Evolutionary conservation across 2,329 filamentous ascomycete species (phyloP).

Genomic region (Pseudogymnoascus sp.): DNA sequence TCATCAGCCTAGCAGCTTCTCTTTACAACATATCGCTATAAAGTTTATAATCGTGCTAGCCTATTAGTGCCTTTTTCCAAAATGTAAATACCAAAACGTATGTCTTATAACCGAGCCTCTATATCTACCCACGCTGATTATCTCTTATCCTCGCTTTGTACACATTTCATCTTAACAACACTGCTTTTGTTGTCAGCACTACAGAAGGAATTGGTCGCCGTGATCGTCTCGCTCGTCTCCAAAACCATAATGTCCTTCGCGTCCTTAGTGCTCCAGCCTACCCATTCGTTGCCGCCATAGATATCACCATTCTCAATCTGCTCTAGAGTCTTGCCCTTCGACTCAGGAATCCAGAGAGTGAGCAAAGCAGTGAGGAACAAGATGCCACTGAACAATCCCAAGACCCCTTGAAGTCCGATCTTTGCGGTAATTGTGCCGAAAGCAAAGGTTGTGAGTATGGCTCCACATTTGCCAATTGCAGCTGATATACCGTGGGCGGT

Average conservation of each 20-base stretch:
- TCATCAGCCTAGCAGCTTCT: too few relatives aligned
- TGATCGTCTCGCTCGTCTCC: background rate
- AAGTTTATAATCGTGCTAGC: background rate
- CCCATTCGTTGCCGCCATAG: background rate
- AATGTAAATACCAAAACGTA: background rate
- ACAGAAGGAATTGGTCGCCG: background rate
- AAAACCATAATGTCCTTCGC: background rate
- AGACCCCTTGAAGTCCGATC: conserved; percentile 20
- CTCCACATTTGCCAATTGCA: conserved; percentile 51
- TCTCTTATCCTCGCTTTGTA: background rate
- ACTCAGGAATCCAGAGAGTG: conserved; percentile 25
- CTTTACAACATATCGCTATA: too few relatives aligned
- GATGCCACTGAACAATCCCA: conserved; percentile 22
- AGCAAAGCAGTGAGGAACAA: conserved; percentile 21
- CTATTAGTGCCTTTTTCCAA: background rate
- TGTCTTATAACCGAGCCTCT: background rate
- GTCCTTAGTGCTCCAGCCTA: background rate
- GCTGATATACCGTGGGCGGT: conserved; percentile 57
- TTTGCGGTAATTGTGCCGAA: conserved; percentile 22
- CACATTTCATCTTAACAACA: background rate
- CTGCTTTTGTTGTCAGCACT: background rate
- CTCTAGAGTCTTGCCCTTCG: conserved; percentile 24
- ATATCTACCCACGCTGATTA: background rate
- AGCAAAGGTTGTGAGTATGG: conserved; percentile 31
- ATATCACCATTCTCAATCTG: conserved; percentile 17